Evolutionary conservation across 1,139 yeast genomes (phyloP).

Genomic region (Zygosaccharomyces sapae): DNA sequence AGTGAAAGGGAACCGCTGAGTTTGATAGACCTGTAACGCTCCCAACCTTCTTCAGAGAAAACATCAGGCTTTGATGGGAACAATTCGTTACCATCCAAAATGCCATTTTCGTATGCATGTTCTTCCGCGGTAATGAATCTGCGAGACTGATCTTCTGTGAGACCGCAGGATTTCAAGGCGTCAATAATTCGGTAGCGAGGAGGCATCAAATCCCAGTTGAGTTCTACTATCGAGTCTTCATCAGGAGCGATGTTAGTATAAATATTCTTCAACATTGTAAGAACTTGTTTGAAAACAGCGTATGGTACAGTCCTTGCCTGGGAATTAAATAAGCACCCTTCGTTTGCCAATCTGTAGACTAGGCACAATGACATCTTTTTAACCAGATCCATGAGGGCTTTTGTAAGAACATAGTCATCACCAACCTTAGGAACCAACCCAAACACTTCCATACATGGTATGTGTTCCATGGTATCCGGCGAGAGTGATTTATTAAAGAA

Average conservation of each 20-base stretch:
- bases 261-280: constrained; percentile 29
- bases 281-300: constrained; percentile 33
- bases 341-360: constrained; percentile 21
- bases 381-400: constrained; percentile 24
- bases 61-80: constrained; percentile 17
- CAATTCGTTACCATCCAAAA: constrained; percentile 19
- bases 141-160: constrained; percentile 25
- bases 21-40: constrained; percentile 13
- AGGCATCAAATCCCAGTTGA: constrained; percentile 40
- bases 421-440: constrained; percentile 22
- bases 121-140: constrained; percentile 19
- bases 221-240: constrained; percentile 43
- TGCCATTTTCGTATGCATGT: constrained; percentile 15
- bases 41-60: constrained; percentile 24
- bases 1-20: constrained; percentile 11
- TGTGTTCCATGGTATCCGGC: constrained; percentile 31
- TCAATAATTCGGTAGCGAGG: constrained; percentile 27
- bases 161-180: constrained; percentile 24
- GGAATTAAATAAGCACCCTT: constrained; percentile 21
- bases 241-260: constrained; percentile 25
- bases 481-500: constrained; percentile 42
- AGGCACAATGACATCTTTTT: constrained; percentile 26
- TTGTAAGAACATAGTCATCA: constrained; percentile 27
- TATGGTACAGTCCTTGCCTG: constrained; percentile 30
- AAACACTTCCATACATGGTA: constrained; percentile 25